These are phyloP conservation scores for Rhizoctonia solani DNA, from an alignment of 1,284 basidiomycete genomes.

Conservation along the genomic window DNA sequence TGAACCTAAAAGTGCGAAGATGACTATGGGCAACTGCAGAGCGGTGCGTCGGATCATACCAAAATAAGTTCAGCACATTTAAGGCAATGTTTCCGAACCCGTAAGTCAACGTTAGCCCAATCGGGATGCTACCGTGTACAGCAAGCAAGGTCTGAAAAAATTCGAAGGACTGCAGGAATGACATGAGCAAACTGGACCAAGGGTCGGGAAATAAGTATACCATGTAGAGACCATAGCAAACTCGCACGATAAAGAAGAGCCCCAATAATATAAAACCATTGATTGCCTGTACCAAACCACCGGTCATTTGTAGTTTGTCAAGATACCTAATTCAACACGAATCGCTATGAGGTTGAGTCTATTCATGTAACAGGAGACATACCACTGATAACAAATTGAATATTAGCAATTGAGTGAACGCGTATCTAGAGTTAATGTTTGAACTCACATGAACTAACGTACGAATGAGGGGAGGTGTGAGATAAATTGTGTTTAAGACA, in stretches of 20 bases:
- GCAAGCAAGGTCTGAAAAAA: slow-evolving; percentile 61
- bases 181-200: slow-evolving; percentile 1
- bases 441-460: slow-evolving; percentile 24
- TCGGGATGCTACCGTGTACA: slow-evolving; percentile 55
- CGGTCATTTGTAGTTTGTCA: slow-evolving; percentile 72
- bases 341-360: neutral
- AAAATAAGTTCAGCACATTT: slow-evolving; percentile 69
- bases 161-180: slow-evolving; percentile 56
- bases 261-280: slow-evolving; percentile 67
- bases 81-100: slow-evolving; percentile 61
- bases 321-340: slow-evolving; percentile 57
- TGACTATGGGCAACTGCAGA: no score
- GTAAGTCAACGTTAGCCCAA: slow-evolving; percentile 55
- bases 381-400: slow-evolving; percentile 5
- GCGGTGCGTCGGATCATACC: no score
- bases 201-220: slow-evolving; percentile 47
- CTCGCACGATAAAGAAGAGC: slow-evolving; percentile 64
- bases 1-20: slow-evolving; percentile 36
- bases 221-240: slow-evolving; percentile 66
- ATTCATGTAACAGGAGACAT: neutral
- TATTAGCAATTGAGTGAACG: neutral
- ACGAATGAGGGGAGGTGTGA: neutral
- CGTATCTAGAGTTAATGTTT: neutral
- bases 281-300: slow-evolving; percentile 62
- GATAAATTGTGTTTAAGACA: no score